Percentiles rank a stretch among this genome's conserved stretches.
These are phyloP conservation scores for Strigomonas culicis DNA, from an alignment of 208 protist species.

Conservation along the genomic window DNA sequence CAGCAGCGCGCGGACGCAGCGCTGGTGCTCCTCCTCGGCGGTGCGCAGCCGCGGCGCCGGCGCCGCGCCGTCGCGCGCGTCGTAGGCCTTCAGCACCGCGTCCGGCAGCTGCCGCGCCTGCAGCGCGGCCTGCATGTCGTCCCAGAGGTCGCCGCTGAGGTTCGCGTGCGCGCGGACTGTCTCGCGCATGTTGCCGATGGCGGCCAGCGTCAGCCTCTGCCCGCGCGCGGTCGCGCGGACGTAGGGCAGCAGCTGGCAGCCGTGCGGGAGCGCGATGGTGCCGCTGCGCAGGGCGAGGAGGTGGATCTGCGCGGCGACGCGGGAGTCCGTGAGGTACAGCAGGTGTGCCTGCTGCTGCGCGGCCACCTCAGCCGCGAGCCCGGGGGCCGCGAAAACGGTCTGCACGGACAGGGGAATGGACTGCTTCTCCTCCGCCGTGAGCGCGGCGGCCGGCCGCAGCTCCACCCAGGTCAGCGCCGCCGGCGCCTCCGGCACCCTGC, in stretches of 20 bases:
- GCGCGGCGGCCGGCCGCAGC: conserved; percentile 2
- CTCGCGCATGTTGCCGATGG: conserved; percentile 50
- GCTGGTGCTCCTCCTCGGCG: conserved; percentile 40
- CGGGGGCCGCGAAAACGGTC: conserved; percentile 1
- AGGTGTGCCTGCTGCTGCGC: conserved; percentile 16
- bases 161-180: conserved; percentile 43
- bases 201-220: conserved; percentile 27
- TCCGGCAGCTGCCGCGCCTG: conserved; percentile 2
- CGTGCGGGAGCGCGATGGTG: conserved; percentile 40
- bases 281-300: conserved; percentile 52
- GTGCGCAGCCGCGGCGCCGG: conserved; percentile 28
- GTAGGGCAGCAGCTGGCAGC: conserved; percentile 41
- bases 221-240: conserved; percentile 26
- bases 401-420: conserved; percentile 30
- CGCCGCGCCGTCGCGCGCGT: conserved; percentile 13
- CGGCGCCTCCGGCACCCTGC: conserved; percentile 30
- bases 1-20: conserved; percentile 50
- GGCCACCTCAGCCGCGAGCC: not conserved
- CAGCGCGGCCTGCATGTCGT: conserved; percentile 22
- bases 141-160: conserved; percentile 69
- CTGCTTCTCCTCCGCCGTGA: conserved; percentile 27
- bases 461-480: conserved; percentile 32
- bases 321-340: conserved; percentile 61
- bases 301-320: conserved; percentile 67
- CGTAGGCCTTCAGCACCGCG: conserved; percentile 16